phyloP scores from a whole-genome alignment of 495 filamentous ascomycete species.

The Chlorociboria aeruginascens region DNA sequence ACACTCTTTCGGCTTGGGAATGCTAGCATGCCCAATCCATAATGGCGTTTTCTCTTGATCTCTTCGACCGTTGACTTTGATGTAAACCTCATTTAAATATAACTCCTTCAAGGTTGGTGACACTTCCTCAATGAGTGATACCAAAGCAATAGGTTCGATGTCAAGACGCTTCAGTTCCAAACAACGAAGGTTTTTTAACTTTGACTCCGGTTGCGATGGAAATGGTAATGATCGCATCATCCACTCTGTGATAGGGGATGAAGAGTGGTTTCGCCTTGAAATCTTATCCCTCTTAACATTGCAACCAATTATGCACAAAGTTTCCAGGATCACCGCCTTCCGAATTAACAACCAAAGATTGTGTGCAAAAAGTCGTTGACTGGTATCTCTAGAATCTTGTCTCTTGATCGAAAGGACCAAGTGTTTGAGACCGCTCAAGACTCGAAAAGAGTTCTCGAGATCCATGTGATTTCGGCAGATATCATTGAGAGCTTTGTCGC shows the following conservation, averaged over 20 bases:
- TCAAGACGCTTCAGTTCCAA: conserved; percentile 18
- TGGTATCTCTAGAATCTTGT: conserved; percentile 7
- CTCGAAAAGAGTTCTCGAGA: conserved; percentile 8
- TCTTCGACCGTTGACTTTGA: conserved; percentile 6
- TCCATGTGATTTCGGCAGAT: conserved; percentile 19
- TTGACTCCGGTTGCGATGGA: background rate
- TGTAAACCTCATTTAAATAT: conserved; percentile 17
- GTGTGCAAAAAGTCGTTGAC: conserved; percentile 6
- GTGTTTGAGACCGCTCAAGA: conserved; percentile 12
- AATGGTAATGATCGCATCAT: conserved; percentile 11
- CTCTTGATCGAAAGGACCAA: conserved; percentile 16
- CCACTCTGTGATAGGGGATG: background rate
- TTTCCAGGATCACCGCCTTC: conserved; percentile 12
- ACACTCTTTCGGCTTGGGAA: background rate
- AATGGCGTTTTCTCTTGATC: background rate
- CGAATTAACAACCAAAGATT: conserved; percentile 18
- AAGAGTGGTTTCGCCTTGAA: background rate
- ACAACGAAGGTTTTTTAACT: conserved; percentile 9
- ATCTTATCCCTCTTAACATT: conserved; percentile 14
- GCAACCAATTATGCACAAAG: conserved; percentile 18
- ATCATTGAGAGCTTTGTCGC: conserved; percentile 13
- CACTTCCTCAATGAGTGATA: conserved; percentile 9
- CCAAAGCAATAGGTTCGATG: conserved; percentile 7
- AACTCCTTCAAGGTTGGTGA: conserved; percentile 15
- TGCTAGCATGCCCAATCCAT: conserved; percentile 15